A percentile compares a stretch with the other conserved stretches of the same genome.
Conservation (phyloP, 495 filamentous ascomycete genomes). For the Talaromyces borbonicus region DNA sequence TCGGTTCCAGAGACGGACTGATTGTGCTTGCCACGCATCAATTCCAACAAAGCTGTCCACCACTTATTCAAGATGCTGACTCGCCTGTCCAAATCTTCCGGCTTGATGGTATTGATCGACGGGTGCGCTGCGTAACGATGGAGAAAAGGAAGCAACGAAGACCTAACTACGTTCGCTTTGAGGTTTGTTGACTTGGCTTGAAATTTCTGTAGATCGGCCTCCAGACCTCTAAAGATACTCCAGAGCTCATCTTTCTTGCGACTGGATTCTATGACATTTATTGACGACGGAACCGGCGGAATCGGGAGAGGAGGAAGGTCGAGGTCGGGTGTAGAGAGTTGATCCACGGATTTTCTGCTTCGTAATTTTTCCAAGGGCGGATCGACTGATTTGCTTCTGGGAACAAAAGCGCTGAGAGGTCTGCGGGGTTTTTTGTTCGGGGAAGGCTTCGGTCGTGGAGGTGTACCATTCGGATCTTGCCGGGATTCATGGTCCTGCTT, state of each 20-base stretch:
- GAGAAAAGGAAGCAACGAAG: slow-evolving; percentile 76
- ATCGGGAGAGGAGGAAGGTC: slow-evolving; percentile 45
- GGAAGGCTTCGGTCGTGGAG: slow-evolving; percentile 4
- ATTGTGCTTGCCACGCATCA: slow-evolving; percentile 67
- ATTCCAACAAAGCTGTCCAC: slow-evolving; percentile 86
- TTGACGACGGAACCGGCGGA: slow-evolving; percentile 18
- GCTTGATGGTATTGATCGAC: slow-evolving; percentile 53
- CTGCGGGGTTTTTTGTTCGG: slow-evolving; percentile 36
- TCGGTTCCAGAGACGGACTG: slow-evolving; percentile 67
- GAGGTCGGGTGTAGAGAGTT: slow-evolving; percentile 38
- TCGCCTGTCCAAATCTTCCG: slow-evolving; percentile 82
- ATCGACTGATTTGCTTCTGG: slow-evolving; percentile 34
- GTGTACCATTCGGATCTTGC: not conserved
- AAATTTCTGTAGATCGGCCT: slow-evolving; percentile 77
- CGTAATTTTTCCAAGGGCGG: slow-evolving; percentile 41
- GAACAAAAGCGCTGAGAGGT: slow-evolving; percentile 40
- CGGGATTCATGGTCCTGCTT: slow-evolving; percentile 1
- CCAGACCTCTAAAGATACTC: slow-evolving; percentile 70
- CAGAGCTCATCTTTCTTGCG: slow-evolving; percentile 81
- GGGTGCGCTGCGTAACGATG: slow-evolving; percentile 58
- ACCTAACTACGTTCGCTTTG: slow-evolving; percentile 72
- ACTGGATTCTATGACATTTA: slow-evolving; percentile 29
- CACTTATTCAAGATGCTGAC: slow-evolving; percentile 82
- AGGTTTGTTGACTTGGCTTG: slow-evolving; percentile 65
- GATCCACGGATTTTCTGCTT: slow-evolving; percentile 49